Base-by-base conservation (phyloP, 176 grass and related monocot species). In the Poa annua region DNA sequence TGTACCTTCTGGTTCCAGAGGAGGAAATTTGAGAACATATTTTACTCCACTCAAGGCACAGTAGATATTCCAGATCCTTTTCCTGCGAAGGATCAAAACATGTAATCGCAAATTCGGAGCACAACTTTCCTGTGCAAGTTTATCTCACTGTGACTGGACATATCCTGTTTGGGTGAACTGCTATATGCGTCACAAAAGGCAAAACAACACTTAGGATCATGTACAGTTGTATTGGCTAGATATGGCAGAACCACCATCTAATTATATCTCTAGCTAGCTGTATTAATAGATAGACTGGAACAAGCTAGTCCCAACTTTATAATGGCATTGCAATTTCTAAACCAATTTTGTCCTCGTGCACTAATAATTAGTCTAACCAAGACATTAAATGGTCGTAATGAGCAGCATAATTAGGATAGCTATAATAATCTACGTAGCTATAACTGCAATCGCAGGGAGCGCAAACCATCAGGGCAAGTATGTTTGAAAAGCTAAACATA, bases 11-110 rank as follows among this genome's bases (percentile, higher is more conserved):
- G 68, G 68, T 44, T 25, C 21, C 6, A 1, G 5, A 25, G 11
- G 11, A 15, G 68, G 68, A 47, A 71, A 71, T 24, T 47, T 71
- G 68, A 71, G 68, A 45, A 71, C 21, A 8, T 71, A 47, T 25
- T 71, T 47, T 71, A 71, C 68, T 71, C 41, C 39, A 7, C 22
- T 22, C 6, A 71, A 15, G 41, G 21, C n/a, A 71, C 25, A 6
- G 68, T 47, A 71, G 68, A 11, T 6, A 47, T 71, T 39, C 41
- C 25, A 7, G 68, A 71, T 4, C 6, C 14, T 71, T 71, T 16
- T 71, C 41, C 68, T 71, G 41, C 41, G 47, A 38, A 45, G 12
- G 41, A 15, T 25, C 0, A 71, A 16, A 47, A 47, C 68, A 8
- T 47, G 5, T 14, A 71, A 24, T 0, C 6, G 4, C 2, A 71